Conservation (phyloP, 345 rosid genomes). For the Turnera subulata region DNA sequence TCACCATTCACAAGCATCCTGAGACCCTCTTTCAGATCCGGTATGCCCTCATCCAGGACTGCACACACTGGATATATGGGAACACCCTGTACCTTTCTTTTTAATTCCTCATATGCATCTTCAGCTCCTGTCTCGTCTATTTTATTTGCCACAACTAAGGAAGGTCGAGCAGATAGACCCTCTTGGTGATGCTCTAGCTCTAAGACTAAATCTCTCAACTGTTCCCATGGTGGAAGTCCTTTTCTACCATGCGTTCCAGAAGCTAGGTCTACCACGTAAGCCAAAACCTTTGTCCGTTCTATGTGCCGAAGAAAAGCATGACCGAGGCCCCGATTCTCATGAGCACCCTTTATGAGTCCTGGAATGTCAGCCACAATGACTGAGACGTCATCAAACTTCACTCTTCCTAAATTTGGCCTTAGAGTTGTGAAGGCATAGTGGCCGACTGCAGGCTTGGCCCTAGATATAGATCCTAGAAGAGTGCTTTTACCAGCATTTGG, state of each 20-base stretch:
- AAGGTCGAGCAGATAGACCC: conserved; percentile 70
- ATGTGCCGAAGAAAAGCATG: conserved; percentile 83
- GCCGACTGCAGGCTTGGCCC: conserved; percentile 80
- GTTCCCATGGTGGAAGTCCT: conserved; percentile 85
- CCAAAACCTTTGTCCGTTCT: conserved; percentile 90
- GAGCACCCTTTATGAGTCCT: conserved; percentile 48
- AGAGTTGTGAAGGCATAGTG: conserved; percentile 88
- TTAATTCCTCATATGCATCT: conserved; percentile 51
- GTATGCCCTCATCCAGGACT: conserved; percentile 76
- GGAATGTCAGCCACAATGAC: conserved; percentile 94
- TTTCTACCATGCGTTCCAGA: conserved; percentile 61
- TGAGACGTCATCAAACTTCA: conserved; percentile 70
- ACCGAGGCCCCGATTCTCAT: neutral
- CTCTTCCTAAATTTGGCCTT: conserved; percentile 80
- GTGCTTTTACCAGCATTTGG: conserved; percentile 97
- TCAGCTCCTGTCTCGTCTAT: conserved; percentile 77
- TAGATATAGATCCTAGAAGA: conserved; percentile 77
- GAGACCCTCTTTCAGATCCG: conserved; percentile 74
- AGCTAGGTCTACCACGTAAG: conserved; percentile 82
- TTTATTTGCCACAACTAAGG: conserved; percentile 79
- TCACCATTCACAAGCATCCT: conserved; percentile 54
- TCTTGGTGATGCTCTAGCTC: conserved; percentile 87
- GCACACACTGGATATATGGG: conserved; percentile 69
- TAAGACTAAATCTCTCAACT: conserved; percentile 60
- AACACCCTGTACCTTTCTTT: conserved; percentile 58